Conservation (phyloP, 2,329 filamentous ascomycete genomes). For the Ophioceras dolichostomum region DNA sequence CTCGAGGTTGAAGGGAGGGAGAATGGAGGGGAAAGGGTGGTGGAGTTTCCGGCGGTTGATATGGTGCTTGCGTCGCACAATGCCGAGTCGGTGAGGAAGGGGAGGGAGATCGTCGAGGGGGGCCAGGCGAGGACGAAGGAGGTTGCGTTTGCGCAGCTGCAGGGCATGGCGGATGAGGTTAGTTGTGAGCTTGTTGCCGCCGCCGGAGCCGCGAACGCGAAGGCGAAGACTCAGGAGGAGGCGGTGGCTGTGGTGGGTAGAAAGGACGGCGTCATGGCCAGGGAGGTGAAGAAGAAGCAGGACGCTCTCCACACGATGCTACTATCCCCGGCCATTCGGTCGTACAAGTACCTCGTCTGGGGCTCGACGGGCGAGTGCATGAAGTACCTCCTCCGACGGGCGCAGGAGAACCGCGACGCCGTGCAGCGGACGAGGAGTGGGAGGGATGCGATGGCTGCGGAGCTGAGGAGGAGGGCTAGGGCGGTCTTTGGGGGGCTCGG, state of each 20-base stretch:
- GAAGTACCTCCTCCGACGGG: slow-evolving; percentile 64
- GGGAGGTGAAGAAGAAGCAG: slow-evolving; percentile 5
- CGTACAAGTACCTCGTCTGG: slow-evolving; percentile 60
- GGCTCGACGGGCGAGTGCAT: slow-evolving; percentile 68
- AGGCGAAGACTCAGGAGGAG: too few relatives aligned
- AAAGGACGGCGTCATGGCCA: too few relatives aligned
- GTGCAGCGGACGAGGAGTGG: slow-evolving; percentile 50
- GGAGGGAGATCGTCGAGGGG: slow-evolving; percentile 36
- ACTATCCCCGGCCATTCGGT: slow-evolving; percentile 24
- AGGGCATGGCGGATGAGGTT: slow-evolving; percentile 94
- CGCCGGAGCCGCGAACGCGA: neutral
- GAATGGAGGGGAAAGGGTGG: slow-evolving; percentile 9
- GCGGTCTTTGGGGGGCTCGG: slow-evolving; percentile 23
- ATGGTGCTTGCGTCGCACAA: slow-evolving; percentile 80
- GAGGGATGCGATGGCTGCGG: slow-evolving; percentile 48
- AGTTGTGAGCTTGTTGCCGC: slow-evolving; percentile 45
- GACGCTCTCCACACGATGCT: too few relatives aligned
- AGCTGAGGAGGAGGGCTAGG: slow-evolving; percentile 45
- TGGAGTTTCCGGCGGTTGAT: slow-evolving; percentile 41
- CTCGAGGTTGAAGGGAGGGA: slow-evolving; percentile 33
- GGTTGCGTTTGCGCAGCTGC: slow-evolving; percentile 63
- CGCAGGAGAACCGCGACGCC: slow-evolving; percentile 64
- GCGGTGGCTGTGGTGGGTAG: too few relatives aligned
- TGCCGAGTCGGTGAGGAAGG: slow-evolving; percentile 51
- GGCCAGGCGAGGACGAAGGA: slow-evolving; percentile 26